Evolutionary conservation across 768 basidiomycete species (phyloP).

Genomic region (Boletus reticuloceps): DNA sequence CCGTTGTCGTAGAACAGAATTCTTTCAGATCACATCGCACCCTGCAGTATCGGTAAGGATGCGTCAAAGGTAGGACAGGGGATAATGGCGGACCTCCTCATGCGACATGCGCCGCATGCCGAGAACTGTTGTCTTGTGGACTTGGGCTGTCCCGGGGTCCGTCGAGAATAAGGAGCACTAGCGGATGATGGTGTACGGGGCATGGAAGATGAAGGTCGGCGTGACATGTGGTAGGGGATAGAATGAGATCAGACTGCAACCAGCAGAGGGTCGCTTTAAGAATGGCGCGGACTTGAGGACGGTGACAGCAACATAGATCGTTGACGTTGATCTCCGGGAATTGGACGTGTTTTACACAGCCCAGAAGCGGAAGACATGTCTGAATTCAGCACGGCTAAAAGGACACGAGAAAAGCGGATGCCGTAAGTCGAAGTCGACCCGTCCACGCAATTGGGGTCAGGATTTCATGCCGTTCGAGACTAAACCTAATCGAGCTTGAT

Average conservation of each 20-base stretch:
- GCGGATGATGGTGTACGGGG: constrained; percentile 27
- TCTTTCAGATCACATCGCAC: constrained; percentile 95
- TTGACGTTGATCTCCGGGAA: constrained; percentile 31
- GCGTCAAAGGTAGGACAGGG: not conserved
- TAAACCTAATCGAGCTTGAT: constrained; percentile 11
- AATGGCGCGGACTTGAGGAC: constrained; percentile 18
- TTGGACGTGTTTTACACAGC: constrained; percentile 25
- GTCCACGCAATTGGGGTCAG: constrained; percentile 27
- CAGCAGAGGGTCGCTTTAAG: constrained; percentile 4
- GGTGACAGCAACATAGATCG: constrained; percentile 18
- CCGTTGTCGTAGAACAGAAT: constrained; percentile 51
- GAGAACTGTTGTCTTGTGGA: constrained; percentile 83
- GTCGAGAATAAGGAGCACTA: constrained; percentile 40
- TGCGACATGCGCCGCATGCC: constrained; percentile 92
- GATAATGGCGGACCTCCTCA: constrained; percentile 59
- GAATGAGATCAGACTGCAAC: constrained; percentile 22
- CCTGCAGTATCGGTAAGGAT: constrained; percentile 36
- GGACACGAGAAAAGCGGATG: constrained; percentile 36
- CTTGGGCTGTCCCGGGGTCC: constrained; percentile 62
- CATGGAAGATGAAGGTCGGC: constrained; percentile 43
- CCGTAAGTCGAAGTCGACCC: constrained; percentile 35
- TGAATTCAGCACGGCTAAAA: constrained; percentile 23
- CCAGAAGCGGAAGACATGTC: constrained; percentile 13
- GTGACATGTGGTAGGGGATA: constrained; percentile 48
- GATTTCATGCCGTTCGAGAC: constrained; percentile 15